Percentiles rank a stretch among this genome's conserved stretches.
Evolutionary conservation across 2,329 filamentous ascomycete genomes (phyloP).

Genomic region (Bipolaris sorokiniana): DNA sequence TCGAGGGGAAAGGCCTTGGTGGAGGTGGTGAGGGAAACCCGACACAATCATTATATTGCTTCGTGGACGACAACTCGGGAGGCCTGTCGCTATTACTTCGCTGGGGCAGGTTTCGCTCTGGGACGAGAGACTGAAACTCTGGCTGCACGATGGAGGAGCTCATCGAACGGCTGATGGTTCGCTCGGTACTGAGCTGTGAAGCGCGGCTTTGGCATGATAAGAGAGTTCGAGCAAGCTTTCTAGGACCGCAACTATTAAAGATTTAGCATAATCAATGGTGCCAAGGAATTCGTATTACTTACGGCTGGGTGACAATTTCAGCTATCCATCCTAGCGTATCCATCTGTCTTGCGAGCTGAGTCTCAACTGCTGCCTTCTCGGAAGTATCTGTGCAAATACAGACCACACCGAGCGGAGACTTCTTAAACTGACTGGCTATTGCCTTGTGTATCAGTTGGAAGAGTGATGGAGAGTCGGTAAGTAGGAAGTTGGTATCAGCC

Average conservation of each 20-base stretch:
- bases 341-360: constrained; percentile 28
- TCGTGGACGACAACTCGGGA: constrained; percentile 10
- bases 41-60: not conserved
- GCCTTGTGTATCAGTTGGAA: constrained; percentile 26
- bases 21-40: constrained; percentile 20
- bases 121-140: constrained; percentile 18
- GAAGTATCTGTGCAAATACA: constrained; percentile 39
- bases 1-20: constrained; percentile 23
- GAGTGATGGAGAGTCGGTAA: constrained; percentile 36
- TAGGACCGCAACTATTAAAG: constrained; percentile 32
- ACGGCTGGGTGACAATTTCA: constrained; percentile 39
- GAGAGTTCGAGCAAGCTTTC: constrained; percentile 33
- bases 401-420: constrained; percentile 30
- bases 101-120: constrained; percentile 19
- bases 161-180: constrained; percentile 26
- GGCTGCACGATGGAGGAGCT: constrained; percentile 13
- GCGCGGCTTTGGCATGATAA: constrained; percentile 32
- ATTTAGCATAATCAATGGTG: not conserved
- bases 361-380: constrained; percentile 35
- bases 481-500: constrained; percentile 29
- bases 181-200: constrained; percentile 20
- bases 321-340: constrained; percentile 34
- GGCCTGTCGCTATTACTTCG: constrained; percentile 36
- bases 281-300: constrained; percentile 10
- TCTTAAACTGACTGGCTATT: constrained; percentile 20